These are phyloP conservation scores for Thymus quinquecostatus DNA, from an alignment of 257 asterid species.

Conservation along the genomic window DNA sequence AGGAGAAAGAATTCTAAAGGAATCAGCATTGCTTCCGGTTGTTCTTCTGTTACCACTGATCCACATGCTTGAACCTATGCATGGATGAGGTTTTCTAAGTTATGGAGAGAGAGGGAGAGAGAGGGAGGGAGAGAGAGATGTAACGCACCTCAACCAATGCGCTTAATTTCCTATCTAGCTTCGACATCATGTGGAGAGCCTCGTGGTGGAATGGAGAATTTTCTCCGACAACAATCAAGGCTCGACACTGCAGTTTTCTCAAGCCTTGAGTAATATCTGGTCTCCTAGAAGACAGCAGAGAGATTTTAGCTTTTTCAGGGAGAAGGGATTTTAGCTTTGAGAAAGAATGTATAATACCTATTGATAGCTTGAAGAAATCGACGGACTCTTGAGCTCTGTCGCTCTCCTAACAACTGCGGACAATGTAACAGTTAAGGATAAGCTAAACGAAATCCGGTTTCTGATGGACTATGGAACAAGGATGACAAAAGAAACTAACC, in stretches of 20 bases:
- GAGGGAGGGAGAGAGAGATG: not conserved
- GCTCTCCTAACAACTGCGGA: slow-evolving; percentile 67
- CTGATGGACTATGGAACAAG: not conserved
- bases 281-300: slow-evolving; percentile 46
- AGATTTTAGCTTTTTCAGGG: not conserved
- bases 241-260: slow-evolving; percentile 53
- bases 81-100: not conserved
- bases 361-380: slow-evolving; percentile 71
- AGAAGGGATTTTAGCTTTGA: not conserved
- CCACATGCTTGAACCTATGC: slow-evolving; percentile 80
- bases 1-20: slow-evolving; percentile 67
- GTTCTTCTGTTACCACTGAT: slow-evolving; percentile 73
- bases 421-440: slow-evolving; percentile 3
- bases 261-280: slow-evolving; percentile 60
- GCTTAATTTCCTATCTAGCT: slow-evolving; percentile 61
- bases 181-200: slow-evolving; percentile 63
- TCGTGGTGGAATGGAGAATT: slow-evolving; percentile 68
- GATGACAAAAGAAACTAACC: slow-evolving; percentile 38
- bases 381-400: slow-evolving; percentile 61
- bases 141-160: slow-evolving; percentile 69
- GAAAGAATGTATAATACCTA: slow-evolving; percentile 42
- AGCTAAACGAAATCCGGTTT: not conserved
- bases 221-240: slow-evolving; percentile 71
- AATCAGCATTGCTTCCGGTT: slow-evolving; percentile 69
- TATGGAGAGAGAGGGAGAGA: not conserved